A percentile compares a stretch with the other conserved stretches of the same genome.
Evolutionary conservation across 192 early-diverging fungal genomes (phyloP).

Genomic region (Coemansia sp.): DNA sequence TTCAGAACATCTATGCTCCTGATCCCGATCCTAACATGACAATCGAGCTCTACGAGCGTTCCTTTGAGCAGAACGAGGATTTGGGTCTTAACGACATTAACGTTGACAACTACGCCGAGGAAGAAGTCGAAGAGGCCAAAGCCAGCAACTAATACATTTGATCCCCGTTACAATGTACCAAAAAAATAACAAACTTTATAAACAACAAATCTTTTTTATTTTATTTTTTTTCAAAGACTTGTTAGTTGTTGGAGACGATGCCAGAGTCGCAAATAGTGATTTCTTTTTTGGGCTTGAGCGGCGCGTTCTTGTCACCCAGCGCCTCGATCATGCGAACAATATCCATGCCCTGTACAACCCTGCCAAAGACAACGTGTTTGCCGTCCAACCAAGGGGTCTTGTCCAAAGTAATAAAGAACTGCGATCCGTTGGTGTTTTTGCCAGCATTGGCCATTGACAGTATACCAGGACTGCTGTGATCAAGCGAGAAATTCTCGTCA

Average conservation of each 20-base stretch:
- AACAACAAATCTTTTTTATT: not conserved
- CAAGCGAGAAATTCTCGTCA: conserved; percentile 75
- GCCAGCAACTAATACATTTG: not conserved
- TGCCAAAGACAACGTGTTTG: conserved; percentile 82
- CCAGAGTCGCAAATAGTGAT: conserved; percentile 37
- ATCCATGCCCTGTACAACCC: conserved; percentile 75
- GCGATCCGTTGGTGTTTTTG: conserved; percentile 76
- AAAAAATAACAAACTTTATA: not conserved
- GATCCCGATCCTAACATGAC: conserved; percentile 94
- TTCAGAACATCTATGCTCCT: conserved; percentile 92
- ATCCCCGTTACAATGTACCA: not conserved
- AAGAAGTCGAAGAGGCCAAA: not conserved
- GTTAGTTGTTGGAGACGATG: not conserved
- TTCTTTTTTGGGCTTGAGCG: conserved; percentile 24
- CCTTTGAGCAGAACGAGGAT: conserved; percentile 84
- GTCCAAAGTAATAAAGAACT: conserved; percentile 80
- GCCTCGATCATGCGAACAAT: conserved; percentile 79
- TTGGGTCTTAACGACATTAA: conserved; percentile 90
- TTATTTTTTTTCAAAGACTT: no score
- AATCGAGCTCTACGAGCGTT: conserved; percentile 79
- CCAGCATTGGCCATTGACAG: conserved; percentile 86
- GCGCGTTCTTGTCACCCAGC: conserved; percentile 35
- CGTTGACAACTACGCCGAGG: conserved; percentile 64
- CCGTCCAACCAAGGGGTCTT: conserved; percentile 75
- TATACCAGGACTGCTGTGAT: conserved; percentile 68